Base-by-base conservation (phyloP, 2,329 filamentous ascomycete species). In the Ceratocystis diversiconidia region DNA sequence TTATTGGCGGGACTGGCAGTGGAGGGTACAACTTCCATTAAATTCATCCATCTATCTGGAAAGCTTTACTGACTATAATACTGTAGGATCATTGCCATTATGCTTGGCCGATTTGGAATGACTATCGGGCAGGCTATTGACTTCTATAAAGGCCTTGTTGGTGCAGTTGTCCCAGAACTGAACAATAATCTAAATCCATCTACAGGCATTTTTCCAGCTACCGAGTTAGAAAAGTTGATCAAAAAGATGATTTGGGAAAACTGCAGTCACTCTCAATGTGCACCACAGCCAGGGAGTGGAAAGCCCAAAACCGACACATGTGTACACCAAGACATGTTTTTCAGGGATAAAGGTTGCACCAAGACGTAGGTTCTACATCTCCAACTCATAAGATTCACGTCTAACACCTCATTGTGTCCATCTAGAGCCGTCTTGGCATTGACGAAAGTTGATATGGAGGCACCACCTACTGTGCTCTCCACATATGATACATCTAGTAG, bases 381-480 rank as follows among this genome's bases (percentile, higher is more conserved):
- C 17, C 6, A 15, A 8, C 15, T 17, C 8, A n/a, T 4, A n/a
- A 50, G 5, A n/a, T 19, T 7, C 7, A 50, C 0, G 2, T 7
- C 15, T 50, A 50, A 50, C 8, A 50, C 19, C 46, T 50, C 19
- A 28, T 28, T 5, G 28, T 50, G 6, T n/a, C 15, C 8, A 5
- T 50, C 3, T 22, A 19, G 46, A n/a, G 46, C 8, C 1, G 46
- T 50, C 17, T 19, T 50, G n/a, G 46, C 46, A 7, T n/a, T 22
- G 7, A 8, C 46, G 0, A 50, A n/a, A 7, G n/a, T n/a, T 19
- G 1, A 50, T 19, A 1, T 50, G 17, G 46, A 50, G 1, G 74
- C 2, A 66, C 55, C 17, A 2, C 65, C 61, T 0, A 71, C 68
- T 28, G 5, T 28, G 5, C 28, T 28, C 28, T 28, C 28, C 5